Evolutionary conservation across 495 filamentous ascomycete genomes (phyloP), one percentile per base, ranked within the genome.

Genomic region (Aspergillus haitiensis): DNA sequence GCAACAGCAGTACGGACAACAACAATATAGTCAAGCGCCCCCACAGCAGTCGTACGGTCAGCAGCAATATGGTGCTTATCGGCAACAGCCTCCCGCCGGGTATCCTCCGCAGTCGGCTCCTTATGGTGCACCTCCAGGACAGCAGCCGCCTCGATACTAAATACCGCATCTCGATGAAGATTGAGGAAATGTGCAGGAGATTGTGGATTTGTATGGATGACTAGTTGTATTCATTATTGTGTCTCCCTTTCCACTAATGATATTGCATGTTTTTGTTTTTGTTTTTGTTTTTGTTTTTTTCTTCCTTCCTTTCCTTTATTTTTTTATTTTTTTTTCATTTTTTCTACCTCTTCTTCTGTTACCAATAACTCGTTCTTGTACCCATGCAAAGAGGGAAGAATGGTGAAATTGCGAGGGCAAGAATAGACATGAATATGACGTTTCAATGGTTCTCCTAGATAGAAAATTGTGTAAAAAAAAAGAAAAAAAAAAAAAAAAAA

Each of bases 51-150:
- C 18, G 39, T 40, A 40, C 37, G 37, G 37, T 40, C 45, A 47
- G 45, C 45, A 51, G 48, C 32, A 51, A 18, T 51, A 51, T 18
- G 48, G 48, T 51, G 21, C 21, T 18, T 42, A 50, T 51, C 42
- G 42, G 33, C 53, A 56, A 36, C 39, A 44, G 53, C 55, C 55
- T 16, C 42, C 40, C 35, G 40, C 27, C 3, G 46, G 46, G 16
- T 51, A 58, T 15, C 55, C 55, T 21, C 55, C 47, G 10, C 55
- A 58, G 47, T 48, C 16, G 16, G 15, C 56, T 42, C 47, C 56
- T 16, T 58, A 58, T 10, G 56, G 44, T 16, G 44, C 44, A 7
- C 44, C 44, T 47, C 44, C 44, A 16, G 15, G 56, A n/a, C 55
- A 58, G 36, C 46, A 45, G 32, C 37, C 37, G 9, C 52, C 52